phyloP scores from a whole-genome alignment of 352 stramenopile genomes.

The Achlya hypogyna region DNA sequence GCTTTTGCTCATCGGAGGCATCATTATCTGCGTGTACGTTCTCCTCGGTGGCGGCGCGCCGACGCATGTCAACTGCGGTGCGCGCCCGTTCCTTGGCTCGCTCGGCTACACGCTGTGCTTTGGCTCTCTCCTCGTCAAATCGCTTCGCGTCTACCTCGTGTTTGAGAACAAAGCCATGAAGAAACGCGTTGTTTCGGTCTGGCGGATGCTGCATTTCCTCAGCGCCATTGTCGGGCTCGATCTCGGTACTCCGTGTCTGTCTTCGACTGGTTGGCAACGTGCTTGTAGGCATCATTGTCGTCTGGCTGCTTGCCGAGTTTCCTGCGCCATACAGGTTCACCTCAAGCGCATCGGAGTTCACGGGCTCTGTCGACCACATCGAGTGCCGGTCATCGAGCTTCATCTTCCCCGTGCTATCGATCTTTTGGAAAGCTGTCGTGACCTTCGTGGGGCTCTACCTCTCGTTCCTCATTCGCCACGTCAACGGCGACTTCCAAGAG shows the following conservation, averaged over 20 bases:
- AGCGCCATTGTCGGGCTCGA: conserved; percentile 30
- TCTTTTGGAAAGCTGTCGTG: conserved; percentile 51
- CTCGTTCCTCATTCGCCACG: conserved; percentile 49
- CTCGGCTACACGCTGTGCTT: conserved; percentile 40
- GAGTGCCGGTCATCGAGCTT: conserved; percentile 33
- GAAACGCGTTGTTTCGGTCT: conserved; percentile 26
- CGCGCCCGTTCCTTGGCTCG: conserved; percentile 27
- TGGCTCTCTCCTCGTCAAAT: conserved; percentile 36
- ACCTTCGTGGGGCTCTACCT: conserved; percentile 36
- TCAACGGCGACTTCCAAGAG: conserved; percentile 59
- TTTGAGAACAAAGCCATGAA: conserved; percentile 42
- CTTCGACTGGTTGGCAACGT: neutral
- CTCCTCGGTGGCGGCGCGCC: conserved; percentile 36
- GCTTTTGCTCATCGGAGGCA: conserved; percentile 35
- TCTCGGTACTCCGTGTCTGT: neutral
- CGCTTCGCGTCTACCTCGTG: conserved; percentile 41
- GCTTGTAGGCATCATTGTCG: conserved; percentile 28
- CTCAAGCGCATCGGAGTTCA: conserved; percentile 21
- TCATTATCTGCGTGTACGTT: conserved; percentile 34
- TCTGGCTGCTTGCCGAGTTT: conserved; percentile 30
- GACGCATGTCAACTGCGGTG: conserved; percentile 26
- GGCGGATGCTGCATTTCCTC: conserved; percentile 38
- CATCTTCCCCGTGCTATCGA: conserved; percentile 43
- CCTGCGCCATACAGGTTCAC: conserved; percentile 22
- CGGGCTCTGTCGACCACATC: conserved; percentile 26